Conservation (phyloP, 2,329 filamentous ascomycete species). For the Xylariaceae sp. region DNA sequence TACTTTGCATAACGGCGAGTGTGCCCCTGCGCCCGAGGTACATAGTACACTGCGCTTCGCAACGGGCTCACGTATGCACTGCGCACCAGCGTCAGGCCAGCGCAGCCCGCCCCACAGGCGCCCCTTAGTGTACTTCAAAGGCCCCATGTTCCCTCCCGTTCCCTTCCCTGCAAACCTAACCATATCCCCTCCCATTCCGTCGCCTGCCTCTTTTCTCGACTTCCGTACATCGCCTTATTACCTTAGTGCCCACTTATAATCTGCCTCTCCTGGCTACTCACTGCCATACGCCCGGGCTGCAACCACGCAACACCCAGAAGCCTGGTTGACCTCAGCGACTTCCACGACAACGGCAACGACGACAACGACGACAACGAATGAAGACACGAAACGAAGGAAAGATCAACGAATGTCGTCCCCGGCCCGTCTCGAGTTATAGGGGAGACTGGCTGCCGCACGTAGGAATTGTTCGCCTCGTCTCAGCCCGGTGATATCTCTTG, state of each 20-base stretch:
- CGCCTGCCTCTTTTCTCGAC: constrained; percentile 8
- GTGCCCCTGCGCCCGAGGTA: too few species aligned
- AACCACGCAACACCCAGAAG: background rate
- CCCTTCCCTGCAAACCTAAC: constrained; percentile 14
- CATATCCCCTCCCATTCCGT: constrained; percentile 14
- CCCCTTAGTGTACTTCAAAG: background rate
- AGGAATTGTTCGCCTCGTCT: constrained; percentile 13
- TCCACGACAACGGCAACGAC: too few species aligned
- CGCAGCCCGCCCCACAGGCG: constrained; percentile 7
- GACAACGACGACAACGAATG: background rate
- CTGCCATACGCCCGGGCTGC: background rate
- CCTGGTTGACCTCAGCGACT: background rate
- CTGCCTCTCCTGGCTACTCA: background rate
- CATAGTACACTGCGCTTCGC: background rate
- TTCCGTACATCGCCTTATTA: background rate
- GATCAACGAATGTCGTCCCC: constrained; percentile 24
- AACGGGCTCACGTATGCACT: constrained; percentile 7
- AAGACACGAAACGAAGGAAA: background rate
- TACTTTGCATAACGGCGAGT: too few species aligned
- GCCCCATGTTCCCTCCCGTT: constrained; percentile 3
- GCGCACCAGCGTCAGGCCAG: constrained; percentile 9
- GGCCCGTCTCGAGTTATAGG: constrained; percentile 19
- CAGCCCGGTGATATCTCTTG: constrained; percentile 18
- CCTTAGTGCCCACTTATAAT: background rate
- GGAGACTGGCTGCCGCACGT: constrained; percentile 22